Evolutionary conservation across 352 stramenopile genomes (phyloP).

Genomic region (Globisporangium middletonii): DNA sequence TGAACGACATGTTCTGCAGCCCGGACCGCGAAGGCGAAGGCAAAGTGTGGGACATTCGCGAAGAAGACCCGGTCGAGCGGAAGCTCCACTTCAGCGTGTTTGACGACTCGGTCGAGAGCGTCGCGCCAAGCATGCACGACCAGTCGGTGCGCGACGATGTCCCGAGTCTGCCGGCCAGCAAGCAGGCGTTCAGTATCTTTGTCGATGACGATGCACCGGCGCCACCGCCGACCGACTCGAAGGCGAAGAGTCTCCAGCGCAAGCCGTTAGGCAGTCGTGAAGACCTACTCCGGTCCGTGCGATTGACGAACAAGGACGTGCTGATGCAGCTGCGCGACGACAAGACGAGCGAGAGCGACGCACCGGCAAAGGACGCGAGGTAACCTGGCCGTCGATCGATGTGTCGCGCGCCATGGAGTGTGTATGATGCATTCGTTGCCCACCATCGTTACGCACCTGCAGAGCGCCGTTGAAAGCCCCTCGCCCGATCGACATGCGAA

Average conservation of each 20-base stretch:
- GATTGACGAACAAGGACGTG: conserved; percentile 77
- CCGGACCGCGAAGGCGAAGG: conserved; percentile 37
- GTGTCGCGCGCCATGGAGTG: not conserved
- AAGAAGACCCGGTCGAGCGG: conserved; percentile 66
- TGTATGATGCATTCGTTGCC: conserved; percentile 6
- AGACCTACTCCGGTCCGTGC: conserved; percentile 45
- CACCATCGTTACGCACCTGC: conserved; percentile 15
- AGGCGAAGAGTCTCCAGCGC: conserved; percentile 29
- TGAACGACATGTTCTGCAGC: conserved; percentile 87
- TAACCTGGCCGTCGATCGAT: conserved; percentile 18
- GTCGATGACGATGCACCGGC: conserved; percentile 28
- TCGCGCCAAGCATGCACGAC: conserved; percentile 40
- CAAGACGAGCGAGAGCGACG: conserved; percentile 5
- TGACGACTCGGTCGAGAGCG: conserved; percentile 71
- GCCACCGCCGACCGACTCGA: conserved; percentile 19
- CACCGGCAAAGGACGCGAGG: conserved; percentile 22
- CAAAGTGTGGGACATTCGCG: conserved; percentile 36
- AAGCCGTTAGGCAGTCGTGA: conserved; percentile 65
- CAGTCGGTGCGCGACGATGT: conserved; percentile 40
- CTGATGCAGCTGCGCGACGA: conserved; percentile 45
- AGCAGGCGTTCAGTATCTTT: conserved; percentile 45
- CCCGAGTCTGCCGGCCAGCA: conserved; percentile 27
- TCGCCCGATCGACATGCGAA: conserved; percentile 16
- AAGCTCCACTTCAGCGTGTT: conserved; percentile 85
- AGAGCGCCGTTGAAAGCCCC: conserved; percentile 24